Percentiles rank a stretch among this genome's conserved stretches.
Evolutionary conservation across 176 grass and related monocot genomes (phyloP).

Genomic region (Eleusine coracana): DNA sequence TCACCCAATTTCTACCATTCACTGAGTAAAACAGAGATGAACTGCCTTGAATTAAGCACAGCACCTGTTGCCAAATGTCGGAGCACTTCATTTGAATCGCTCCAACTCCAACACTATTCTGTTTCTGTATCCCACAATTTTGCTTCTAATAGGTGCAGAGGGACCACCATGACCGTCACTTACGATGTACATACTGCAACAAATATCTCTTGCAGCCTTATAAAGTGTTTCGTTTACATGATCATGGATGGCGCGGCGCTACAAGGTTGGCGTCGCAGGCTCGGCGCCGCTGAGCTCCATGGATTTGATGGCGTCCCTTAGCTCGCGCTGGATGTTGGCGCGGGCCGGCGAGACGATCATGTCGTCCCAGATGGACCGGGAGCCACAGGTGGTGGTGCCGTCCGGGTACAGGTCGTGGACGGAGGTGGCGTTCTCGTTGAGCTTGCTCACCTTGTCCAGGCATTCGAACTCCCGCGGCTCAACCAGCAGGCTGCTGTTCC

Average conservation of each 20-base stretch:
- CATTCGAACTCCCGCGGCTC: slow-evolving; percentile 64
- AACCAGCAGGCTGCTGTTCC: slow-evolving; percentile 56
- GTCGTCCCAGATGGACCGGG: slow-evolving; percentile 70
- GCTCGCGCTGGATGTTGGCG: slow-evolving; percentile 47
- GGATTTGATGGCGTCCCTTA: slow-evolving; percentile 52
- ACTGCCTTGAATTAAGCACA: too few relatives aligned
- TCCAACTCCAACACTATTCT: not conserved
- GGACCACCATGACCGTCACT: not conserved
- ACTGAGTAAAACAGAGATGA: too few relatives aligned
- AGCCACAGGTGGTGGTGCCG: slow-evolving; percentile 52
- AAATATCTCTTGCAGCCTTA: too few relatives aligned
- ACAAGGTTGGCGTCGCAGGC: not conserved
- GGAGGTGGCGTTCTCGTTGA: slow-evolving; percentile 72
- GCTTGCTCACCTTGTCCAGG: slow-evolving; percentile 60
- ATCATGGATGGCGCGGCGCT: not conserved
- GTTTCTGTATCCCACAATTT: not conserved
- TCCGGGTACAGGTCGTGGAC: slow-evolving; percentile 69
- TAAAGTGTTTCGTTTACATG: not conserved
- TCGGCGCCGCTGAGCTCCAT: slow-evolving; percentile 17
- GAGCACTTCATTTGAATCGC: not conserved
- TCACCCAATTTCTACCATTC: too few relatives aligned
- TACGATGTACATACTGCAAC: not conserved
- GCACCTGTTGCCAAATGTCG: not conserved
- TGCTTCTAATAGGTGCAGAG: not conserved
- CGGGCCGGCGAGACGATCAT: slow-evolving; percentile 52